Percentiles rank a stretch among this genome's conserved stretches.
Conservation (phyloP, 2,329 filamentous ascomycete species). For the Allantophomopsis cytisporea region DNA sequence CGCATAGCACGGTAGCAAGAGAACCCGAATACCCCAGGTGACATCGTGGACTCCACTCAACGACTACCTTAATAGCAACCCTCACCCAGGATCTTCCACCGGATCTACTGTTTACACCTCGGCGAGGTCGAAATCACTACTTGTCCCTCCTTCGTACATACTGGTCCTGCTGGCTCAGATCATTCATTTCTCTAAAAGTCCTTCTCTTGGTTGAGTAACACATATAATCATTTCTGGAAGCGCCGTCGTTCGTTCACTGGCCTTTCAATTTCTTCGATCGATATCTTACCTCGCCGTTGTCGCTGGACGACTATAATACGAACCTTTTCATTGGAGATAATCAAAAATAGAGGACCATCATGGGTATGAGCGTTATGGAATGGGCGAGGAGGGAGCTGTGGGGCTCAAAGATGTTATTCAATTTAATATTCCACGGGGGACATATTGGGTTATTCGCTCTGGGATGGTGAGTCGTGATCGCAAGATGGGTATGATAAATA, state of each 20-base stretch:
- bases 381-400: constrained; percentile 50
- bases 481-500: not conserved
- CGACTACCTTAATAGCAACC: too few species aligned
- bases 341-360: too few species aligned
- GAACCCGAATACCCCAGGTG: constrained; percentile 6
- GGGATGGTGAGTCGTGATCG: constrained; percentile 54
- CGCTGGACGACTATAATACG: constrained; percentile 36
- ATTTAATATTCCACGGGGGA: constrained; percentile 66
- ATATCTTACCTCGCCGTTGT: constrained; percentile 20
- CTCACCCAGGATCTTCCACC: too few species aligned
- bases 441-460: constrained; percentile 70
- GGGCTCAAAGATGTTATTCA: constrained; percentile 61
- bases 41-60: too few species aligned
- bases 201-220: constrained; percentile 19
- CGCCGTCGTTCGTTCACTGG: constrained; percentile 12
- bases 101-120: constrained; percentile 12
- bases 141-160: constrained; percentile 25
- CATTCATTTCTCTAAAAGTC: constrained; percentile 22
- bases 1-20: constrained; percentile 10
- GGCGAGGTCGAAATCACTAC: constrained; percentile 29
- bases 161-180: constrained; percentile 47
- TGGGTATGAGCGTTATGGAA: constrained; percentile 12
- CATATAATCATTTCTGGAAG: constrained; percentile 18
- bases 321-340: too few species aligned
- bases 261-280: constrained; percentile 14